phyloP scores from a whole-genome alignment of 345 rosid genomes.

The Camelina laxa region DNA sequence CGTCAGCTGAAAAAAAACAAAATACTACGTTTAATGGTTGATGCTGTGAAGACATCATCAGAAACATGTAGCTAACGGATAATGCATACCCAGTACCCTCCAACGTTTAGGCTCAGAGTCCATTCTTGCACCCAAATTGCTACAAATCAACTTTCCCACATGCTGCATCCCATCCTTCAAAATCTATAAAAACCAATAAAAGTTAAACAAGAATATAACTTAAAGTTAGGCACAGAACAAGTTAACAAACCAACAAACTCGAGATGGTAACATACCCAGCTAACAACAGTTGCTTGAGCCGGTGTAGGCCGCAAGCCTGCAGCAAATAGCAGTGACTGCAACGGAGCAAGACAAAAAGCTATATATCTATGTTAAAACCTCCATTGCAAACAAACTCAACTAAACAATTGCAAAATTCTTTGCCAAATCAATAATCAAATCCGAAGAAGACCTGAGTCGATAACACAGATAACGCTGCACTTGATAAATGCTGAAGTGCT shows the following conservation, averaged over 20 bases:
- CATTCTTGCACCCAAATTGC: slow-evolving; percentile 97
- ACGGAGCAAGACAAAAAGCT: slow-evolving; percentile 50
- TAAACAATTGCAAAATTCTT: background rate
- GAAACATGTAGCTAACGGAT: slow-evolving; percentile 40
- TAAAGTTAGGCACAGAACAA: background rate
- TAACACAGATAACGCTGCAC: slow-evolving; percentile 85
- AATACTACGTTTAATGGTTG: slow-evolving; percentile 7
- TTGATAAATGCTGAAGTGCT: slow-evolving; percentile 83
- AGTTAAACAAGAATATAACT: background rate
- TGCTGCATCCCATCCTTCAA: slow-evolving; percentile 98
- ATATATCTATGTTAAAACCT: slow-evolving; percentile 24
- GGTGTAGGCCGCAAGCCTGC: slow-evolving; percentile 97
- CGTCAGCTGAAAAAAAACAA: slow-evolving; percentile 68
- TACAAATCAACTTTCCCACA: slow-evolving; percentile 86
- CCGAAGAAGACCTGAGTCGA: slow-evolving; percentile 85
- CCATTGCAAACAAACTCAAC: slow-evolving; percentile 6
- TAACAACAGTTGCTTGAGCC: slow-evolving; percentile 91
- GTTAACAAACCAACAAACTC: background rate
- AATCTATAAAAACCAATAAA: slow-evolving; percentile 54
- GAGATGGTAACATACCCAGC: slow-evolving; percentile 72
- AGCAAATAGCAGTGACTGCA: slow-evolving; percentile 97
- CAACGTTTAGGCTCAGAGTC: slow-evolving; percentile 95
- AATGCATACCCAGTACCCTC: slow-evolving; percentile 78
- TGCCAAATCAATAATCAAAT: background rate
- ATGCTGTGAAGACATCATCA: slow-evolving; percentile 53